A percentile compares a stretch with the other conserved stretches of the same genome.
Conservation (phyloP, 1,139 yeast genomes). For the Suhomyces atakaporum region DNA sequence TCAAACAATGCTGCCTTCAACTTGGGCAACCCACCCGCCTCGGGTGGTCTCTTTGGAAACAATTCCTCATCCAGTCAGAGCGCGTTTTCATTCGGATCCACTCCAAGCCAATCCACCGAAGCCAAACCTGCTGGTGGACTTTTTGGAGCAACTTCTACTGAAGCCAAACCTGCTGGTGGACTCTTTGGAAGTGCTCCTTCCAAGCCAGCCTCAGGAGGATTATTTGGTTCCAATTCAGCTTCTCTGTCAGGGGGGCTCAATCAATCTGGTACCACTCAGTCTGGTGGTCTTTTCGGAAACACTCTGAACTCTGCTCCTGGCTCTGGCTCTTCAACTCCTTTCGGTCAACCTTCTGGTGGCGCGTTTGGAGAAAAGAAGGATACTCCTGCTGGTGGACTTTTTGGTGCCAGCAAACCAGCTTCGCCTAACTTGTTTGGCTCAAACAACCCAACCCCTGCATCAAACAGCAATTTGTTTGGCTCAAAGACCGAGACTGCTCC, state of each 20-base stretch:
- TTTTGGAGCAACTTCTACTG: slow-evolving; percentile 13
- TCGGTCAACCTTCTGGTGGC: not conserved
- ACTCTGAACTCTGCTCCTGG: slow-evolving; percentile 3
- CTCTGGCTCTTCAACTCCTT: slow-evolving; percentile 4
- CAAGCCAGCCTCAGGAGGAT: slow-evolving; percentile 22
- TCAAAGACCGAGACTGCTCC: too few relatives aligned
- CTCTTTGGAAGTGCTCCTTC: slow-evolving; percentile 15
- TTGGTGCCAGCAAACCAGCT: slow-evolving; percentile 27
- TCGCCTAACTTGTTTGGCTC: too few relatives aligned
- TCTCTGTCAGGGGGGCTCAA: slow-evolving; percentile 12
- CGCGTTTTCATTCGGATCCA: not conserved
- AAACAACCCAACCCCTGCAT: too few relatives aligned
- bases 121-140: slow-evolving; percentile 14
- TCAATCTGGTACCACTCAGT: too few relatives aligned
- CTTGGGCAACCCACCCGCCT: too few relatives aligned
- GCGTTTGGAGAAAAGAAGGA: not conserved
- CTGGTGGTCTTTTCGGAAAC: slow-evolving; percentile 1
- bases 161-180: slow-evolving; percentile 13
- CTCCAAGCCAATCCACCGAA: not conserved
- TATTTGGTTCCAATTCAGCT: slow-evolving; percentile 4
- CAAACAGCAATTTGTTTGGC: too few relatives aligned
- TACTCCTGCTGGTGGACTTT: slow-evolving; percentile 17
- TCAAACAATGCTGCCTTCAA: too few relatives aligned
- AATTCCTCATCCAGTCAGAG: too few relatives aligned
- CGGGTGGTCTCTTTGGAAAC: not conserved